phyloP scores from a whole-genome alignment of 805 yeast species.

The Scheffersomyces amazonensis region DNA sequence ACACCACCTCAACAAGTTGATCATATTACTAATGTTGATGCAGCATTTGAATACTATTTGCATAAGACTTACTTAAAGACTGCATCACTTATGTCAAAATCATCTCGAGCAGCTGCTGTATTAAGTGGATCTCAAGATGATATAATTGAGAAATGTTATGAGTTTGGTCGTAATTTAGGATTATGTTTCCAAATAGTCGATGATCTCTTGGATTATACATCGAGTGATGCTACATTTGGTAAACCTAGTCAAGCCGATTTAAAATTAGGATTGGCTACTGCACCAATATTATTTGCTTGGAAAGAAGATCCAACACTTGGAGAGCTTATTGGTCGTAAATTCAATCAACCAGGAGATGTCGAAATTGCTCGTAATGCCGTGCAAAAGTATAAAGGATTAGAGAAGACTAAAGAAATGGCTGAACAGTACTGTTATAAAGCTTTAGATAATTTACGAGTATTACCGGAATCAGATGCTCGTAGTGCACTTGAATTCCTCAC shows the following conservation, averaged over 20 bases:
- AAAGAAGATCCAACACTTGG: slow-evolving; percentile 82
- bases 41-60: slow-evolving; percentile 92
- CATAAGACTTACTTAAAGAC: slow-evolving; percentile 96
- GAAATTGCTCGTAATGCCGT: slow-evolving; percentile 79
- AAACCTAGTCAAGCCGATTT: slow-evolving; percentile 97
- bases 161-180: slow-evolving; percentile 90
- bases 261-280: slow-evolving; percentile 92
- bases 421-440: slow-evolving; percentile 76
- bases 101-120: slow-evolving; percentile 90
- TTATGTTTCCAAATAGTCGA: slow-evolving; percentile 95
- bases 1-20: slow-evolving; percentile 34
- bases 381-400: slow-evolving; percentile 66
- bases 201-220: slow-evolving; percentile 92
- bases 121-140: slow-evolving; percentile 77
- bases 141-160: slow-evolving; percentile 82
- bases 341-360: slow-evolving; percentile 77
- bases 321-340: slow-evolving; percentile 77
- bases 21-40: slow-evolving; percentile 65
- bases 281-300: slow-evolving; percentile 96
- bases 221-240: slow-evolving; percentile 81
- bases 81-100: slow-evolving; percentile 90
- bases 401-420: slow-evolving; percentile 73
- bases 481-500: slow-evolving; percentile 85
- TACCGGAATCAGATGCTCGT: slow-evolving; percentile 89
- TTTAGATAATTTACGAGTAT: slow-evolving; percentile 58